These are phyloP conservation scores for Leccinum obscurum DNA, from an alignment of 768 basidiomycete species.

Conservation along the genomic window DNA sequence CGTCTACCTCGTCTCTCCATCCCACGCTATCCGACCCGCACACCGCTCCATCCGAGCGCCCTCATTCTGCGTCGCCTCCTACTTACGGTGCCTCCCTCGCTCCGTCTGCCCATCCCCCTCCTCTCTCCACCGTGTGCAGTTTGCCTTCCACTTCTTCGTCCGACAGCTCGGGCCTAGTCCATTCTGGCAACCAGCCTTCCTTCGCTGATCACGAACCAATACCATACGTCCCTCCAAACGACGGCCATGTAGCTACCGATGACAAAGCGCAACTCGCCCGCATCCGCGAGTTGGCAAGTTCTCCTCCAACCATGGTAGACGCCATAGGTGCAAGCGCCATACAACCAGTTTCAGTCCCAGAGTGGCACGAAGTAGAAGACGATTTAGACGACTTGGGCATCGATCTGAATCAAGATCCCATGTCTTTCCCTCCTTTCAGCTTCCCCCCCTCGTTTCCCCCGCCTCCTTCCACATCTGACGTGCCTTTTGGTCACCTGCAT, in stretches of 20 bases:
- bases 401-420: conserved; percentile 9
- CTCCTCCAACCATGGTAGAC: conserved; percentile 40
- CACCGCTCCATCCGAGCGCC: conserved; percentile 10
- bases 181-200: conserved; percentile 4
- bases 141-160: conserved; percentile 14
- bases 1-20: background rate
- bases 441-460: conserved; percentile 27
- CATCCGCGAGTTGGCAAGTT: conserved; percentile 51
- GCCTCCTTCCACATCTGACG: conserved; percentile 42
- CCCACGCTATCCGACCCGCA: conserved; percentile 4
- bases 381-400: conserved; percentile 29
- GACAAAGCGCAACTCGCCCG: conserved; percentile 60
- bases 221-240: conserved; percentile 34
- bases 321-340: conserved; percentile 15
- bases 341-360: conserved; percentile 46
- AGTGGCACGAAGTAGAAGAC: conserved; percentile 53
- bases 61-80: conserved; percentile 37
- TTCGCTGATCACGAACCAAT: conserved; percentile 20
- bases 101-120: conserved; percentile 4
- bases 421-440: conserved; percentile 7
- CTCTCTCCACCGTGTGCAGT: conserved; percentile 8
- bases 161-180: conserved; percentile 7
- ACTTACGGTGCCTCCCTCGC: conserved; percentile 44
- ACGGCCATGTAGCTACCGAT: conserved; percentile 66
- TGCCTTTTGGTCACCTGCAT: conserved; percentile 38